phyloP scores from a whole-genome alignment of 2,329 filamentous ascomycete species.

The Paradendryphiella salina region DNA sequence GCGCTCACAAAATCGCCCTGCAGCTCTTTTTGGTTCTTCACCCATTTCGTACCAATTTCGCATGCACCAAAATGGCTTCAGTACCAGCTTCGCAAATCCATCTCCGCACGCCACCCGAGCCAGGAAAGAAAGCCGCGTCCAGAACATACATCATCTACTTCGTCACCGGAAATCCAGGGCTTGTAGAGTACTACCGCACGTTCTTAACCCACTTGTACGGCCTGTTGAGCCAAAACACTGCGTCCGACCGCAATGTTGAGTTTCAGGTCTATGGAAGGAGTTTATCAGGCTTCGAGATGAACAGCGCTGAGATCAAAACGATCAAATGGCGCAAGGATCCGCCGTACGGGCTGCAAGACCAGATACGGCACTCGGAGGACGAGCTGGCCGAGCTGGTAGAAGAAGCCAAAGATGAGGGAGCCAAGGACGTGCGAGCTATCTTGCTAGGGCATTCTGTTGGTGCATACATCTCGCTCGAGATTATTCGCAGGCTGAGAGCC shows the following conservation, averaged over 20 bases:
- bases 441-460: conserved; percentile 55
- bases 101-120: conserved; percentile 26
- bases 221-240: conserved; percentile 52
- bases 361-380: conserved; percentile 55
- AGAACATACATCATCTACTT: conserved; percentile 65
- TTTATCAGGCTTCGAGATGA: conserved; percentile 51
- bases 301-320: conserved; percentile 23
- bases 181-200: conserved; percentile 71
- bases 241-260: conserved; percentile 20
- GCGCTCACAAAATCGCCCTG: conserved; percentile 11
- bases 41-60: background rate
- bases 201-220: conserved; percentile 65
- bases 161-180: conserved; percentile 75
- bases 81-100: conserved; percentile 30
- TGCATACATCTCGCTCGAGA: conserved; percentile 52
- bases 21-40: conserved; percentile 1
- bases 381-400: conserved; percentile 49
- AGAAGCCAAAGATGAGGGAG: conserved; percentile 23
- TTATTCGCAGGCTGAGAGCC: conserved; percentile 42
- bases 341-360: conserved; percentile 53
- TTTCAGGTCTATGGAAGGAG: conserved; percentile 49
- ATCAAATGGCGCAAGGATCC: conserved; percentile 29
- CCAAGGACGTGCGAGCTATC: conserved; percentile 38
- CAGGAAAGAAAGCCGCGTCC: conserved; percentile 24
- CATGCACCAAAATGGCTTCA: conserved; percentile 12